phyloP scores from a whole-genome alignment of 1,284 basidiomycete species.

The Entoloma clypeatum region DNA sequence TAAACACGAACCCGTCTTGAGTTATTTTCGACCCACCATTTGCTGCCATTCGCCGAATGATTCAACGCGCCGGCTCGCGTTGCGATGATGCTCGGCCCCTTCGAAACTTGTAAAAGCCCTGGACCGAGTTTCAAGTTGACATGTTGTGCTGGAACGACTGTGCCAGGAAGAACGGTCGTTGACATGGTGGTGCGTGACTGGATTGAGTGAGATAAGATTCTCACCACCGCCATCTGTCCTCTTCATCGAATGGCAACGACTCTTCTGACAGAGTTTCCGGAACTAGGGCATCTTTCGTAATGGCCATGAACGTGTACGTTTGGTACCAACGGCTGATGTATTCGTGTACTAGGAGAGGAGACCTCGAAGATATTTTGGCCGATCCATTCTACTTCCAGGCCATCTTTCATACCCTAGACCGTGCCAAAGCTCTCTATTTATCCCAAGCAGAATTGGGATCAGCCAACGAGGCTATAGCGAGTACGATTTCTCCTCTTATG shows the following conservation, averaged over 20 bases:
- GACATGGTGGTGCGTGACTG: constrained; percentile 35
- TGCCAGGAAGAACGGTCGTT: constrained; percentile 62
- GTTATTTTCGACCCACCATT: constrained; percentile 82
- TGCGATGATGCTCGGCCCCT: constrained; percentile 45
- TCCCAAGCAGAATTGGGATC: constrained; percentile 73
- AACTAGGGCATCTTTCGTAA: constrained; percentile 67
- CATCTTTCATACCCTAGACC: constrained; percentile 72
- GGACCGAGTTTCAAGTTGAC: constrained; percentile 78
- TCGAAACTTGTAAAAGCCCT: constrained; percentile 54
- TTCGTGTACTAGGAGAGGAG: constrained; percentile 57
- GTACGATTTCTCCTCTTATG: constrained; percentile 42
- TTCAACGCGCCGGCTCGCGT: constrained; percentile 66
- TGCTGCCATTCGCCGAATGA: constrained; percentile 65
- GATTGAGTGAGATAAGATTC: constrained; percentile 7
- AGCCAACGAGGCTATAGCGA: constrained; percentile 81
- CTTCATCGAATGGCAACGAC: constrained; percentile 37
- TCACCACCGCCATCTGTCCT: constrained; percentile 16
- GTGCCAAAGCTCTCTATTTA: constrained; percentile 70
- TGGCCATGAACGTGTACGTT: constrained; percentile 22
- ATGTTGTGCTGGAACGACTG: constrained; percentile 62
- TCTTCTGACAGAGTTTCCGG: constrained; percentile 64
- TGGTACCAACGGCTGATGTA: constrained; percentile 3
- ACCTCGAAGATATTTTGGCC: constrained; percentile 81
- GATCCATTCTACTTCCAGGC: constrained; percentile 86
- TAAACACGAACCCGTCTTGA: constrained; percentile 57